Base-by-base conservation (phyloP, 2,329 filamentous ascomycete genomes). In the Hypoxylon sp. region DNA sequence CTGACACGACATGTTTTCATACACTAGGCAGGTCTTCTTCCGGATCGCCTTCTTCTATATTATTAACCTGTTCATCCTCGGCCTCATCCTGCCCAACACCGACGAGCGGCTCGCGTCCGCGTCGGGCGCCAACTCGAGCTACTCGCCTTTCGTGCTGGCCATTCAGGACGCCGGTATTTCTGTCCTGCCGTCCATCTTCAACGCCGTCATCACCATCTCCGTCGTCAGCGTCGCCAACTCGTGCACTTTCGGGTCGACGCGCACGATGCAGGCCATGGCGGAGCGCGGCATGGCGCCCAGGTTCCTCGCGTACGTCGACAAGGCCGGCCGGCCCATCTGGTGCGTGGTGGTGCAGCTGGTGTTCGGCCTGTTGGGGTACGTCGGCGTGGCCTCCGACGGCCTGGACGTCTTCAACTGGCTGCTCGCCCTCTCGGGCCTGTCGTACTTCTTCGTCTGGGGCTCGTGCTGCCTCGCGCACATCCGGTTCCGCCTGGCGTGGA, bases 371-470 rank as follows among this genome's bases (percentile, higher is more conserved):
- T 79, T 90, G 13, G 85, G 85, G 37, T 90, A 87, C 74, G 78
- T 89, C 55, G 82, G 81, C 44, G 76, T 79, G 74, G 81, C 83
- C 3, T 69, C 71, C 4, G 75, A 75, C 57, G 79, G 76, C 68
- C 72, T 69, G 37, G 77, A 77, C 1, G 81, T 87, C 64, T 90
- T 90, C 78, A 80, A 80, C 70, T 91, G 88, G 88, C 82, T 91
- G 56, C 81, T 92, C 37, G 85, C 91, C 0, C 84, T 94, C 19
- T 91, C 89, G 0, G 91, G 90, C 53, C 85, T 93, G 8, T 87
- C 87, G 2, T 89, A 87, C 64, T 87, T 94, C 75, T 91, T 93
- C 77, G 90, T 90, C 24, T 94, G 91, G 91, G 88, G 86, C 34
- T 89, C 83, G 61, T 87, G 89, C 73, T 89, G 87, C 74, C 76